Conservation (phyloP, 2,329 filamentous ascomycete species). For the Tolypocladium endophyticum region DNA sequence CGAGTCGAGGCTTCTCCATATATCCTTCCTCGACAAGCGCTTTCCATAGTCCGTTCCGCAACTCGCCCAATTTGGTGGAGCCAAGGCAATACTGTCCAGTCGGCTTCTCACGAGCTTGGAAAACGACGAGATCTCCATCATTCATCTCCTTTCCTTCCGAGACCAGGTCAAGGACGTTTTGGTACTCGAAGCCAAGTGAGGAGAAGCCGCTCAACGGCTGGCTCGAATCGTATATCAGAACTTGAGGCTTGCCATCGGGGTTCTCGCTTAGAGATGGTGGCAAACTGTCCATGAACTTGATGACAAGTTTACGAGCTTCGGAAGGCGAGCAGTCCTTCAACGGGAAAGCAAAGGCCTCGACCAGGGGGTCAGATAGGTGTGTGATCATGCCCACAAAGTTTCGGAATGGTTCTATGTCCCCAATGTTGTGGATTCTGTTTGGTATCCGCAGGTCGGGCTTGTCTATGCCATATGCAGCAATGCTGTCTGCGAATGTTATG, state of each 20-base stretch:
- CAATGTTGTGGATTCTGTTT: constrained; percentile 53
- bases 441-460: constrained; percentile 82
- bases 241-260: constrained; percentile 65
- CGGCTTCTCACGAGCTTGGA: constrained; percentile 64
- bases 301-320: constrained; percentile 51
- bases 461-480: constrained; percentile 74
- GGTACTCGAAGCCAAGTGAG: constrained; percentile 56
- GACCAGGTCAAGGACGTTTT: constrained; percentile 37
- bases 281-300: constrained; percentile 56
- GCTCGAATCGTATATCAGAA: constrained; percentile 63
- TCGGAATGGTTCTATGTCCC: constrained; percentile 44
- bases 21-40: constrained; percentile 54
- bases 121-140: constrained; percentile 64
- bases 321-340: constrained; percentile 40
- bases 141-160: constrained; percentile 31
- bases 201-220: constrained; percentile 70
- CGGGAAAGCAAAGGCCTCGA: constrained; percentile 65
- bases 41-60: constrained; percentile 61
- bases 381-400: constrained; percentile 68
- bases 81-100: constrained; percentile 46
- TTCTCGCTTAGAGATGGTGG: constrained; percentile 55
- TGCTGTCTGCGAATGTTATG: constrained; percentile 38
- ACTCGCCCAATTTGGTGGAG: constrained; percentile 59
- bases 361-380: constrained; percentile 51
- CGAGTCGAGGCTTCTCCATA: constrained; percentile 30